Evolutionary conservation across 805 yeast species (phyloP).

Genomic region (Yarrowia keelungensis): DNA sequence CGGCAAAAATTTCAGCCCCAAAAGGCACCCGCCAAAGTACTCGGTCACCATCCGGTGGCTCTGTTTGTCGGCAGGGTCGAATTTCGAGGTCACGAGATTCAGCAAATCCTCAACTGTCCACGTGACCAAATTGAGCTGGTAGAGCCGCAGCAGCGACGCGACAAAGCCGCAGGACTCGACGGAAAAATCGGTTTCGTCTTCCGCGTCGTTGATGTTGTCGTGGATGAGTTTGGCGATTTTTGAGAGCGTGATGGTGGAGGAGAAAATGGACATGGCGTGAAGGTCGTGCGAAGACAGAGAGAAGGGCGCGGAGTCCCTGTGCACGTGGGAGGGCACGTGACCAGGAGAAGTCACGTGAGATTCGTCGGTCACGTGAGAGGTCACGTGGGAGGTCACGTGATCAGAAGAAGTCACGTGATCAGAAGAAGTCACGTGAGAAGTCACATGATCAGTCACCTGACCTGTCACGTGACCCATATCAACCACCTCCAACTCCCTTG

Average conservation of each 20-base stretch:
- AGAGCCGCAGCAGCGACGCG: conserved; percentile 58
- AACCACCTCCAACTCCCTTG: conserved; percentile 12
- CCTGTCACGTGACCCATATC: too few relatives aligned
- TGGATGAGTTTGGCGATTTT: neutral
- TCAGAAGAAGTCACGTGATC: too few relatives aligned
- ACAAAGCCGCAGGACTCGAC: conserved; percentile 50
- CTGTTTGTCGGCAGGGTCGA: conserved; percentile 72
- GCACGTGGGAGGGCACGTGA: too few relatives aligned
- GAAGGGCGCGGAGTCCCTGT: neutral
- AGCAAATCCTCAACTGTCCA: conserved; percentile 62
- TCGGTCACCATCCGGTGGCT: conserved; percentile 80
- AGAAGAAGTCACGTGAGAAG: too few relatives aligned
- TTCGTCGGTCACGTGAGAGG: too few relatives aligned
- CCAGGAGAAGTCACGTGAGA: too few relatives aligned
- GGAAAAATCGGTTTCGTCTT: conserved; percentile 23
- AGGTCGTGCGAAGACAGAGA: neutral
- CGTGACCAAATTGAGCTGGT: conserved; percentile 55
- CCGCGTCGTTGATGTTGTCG: conserved; percentile 10
- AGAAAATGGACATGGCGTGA: neutral
- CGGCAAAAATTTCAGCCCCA: conserved; percentile 47
- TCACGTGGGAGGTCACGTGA: too few relatives aligned
- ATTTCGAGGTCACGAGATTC: conserved; percentile 57
- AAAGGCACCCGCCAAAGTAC: conserved; percentile 66
- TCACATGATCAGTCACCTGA: too few relatives aligned
- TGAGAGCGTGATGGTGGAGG: conserved; percentile 1